Conservation (phyloP, 176 grass and related monocot genomes). For the Pharus latifolius region DNA sequence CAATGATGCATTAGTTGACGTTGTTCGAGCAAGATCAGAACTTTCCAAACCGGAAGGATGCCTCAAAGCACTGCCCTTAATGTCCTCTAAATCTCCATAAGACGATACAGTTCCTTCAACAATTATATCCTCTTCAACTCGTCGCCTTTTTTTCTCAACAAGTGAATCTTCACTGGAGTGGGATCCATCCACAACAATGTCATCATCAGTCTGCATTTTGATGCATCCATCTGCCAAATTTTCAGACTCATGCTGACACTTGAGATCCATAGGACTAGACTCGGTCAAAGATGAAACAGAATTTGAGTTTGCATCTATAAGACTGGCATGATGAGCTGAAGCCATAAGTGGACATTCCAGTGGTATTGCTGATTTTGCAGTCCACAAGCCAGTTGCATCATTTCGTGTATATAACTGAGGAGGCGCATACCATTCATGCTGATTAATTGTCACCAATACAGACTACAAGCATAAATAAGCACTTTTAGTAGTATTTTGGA, state of each 20-base stretch:
- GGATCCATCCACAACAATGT: conserved; percentile 41
- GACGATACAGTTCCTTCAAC: conserved; percentile 57
- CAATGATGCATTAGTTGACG: conserved; percentile 77
- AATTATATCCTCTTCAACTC: conserved; percentile 54
- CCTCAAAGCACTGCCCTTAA: conserved; percentile 40
- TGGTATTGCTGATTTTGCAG: conserved; percentile 49
- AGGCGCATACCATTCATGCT: conserved; percentile 86
- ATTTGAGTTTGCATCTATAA: conserved; percentile 29
- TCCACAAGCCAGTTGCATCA: conserved; percentile 78
- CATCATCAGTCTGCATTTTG: conserved; percentile 87
- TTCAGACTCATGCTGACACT: conserved; percentile 50
- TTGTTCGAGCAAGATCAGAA: conserved; percentile 45
- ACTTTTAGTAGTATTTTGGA: not conserved
- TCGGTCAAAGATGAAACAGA: conserved; percentile 34
- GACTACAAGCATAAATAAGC: conserved; percentile 44
- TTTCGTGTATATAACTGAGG: conserved; percentile 82
- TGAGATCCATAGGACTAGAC: conserved; percentile 60
- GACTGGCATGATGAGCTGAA: conserved; percentile 27
- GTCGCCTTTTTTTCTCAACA: conserved; percentile 68
- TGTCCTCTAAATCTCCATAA: conserved; percentile 48
- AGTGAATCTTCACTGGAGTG: conserved; percentile 45
- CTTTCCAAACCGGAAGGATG: conserved; percentile 38
- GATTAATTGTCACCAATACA: conserved; percentile 89
- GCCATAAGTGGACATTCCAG: conserved; percentile 44
- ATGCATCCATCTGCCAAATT: conserved; percentile 52